Conservation (phyloP, 495 filamentous ascomycete species). For the Lentithecium fluviatile region DNA sequence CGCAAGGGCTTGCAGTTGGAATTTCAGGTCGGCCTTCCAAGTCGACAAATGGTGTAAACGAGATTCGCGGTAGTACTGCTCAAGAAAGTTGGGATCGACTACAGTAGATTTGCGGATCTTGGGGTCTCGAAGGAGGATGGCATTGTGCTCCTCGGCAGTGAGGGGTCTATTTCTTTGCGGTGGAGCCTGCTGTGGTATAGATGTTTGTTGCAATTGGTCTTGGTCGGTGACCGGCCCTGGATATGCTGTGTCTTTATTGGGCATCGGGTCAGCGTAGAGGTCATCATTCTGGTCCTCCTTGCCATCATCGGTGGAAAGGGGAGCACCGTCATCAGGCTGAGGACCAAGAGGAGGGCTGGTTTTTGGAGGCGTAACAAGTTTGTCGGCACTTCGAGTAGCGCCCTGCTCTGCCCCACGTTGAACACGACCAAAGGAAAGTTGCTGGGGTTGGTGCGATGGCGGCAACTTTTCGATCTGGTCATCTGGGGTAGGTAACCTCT, state of each 20-base stretch:
- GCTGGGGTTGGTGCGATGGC: slow-evolving; percentile 29
- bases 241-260: neutral
- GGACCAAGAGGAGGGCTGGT: slow-evolving; percentile 22
- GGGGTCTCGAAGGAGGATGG: slow-evolving; percentile 74
- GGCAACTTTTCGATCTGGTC: slow-evolving; percentile 30
- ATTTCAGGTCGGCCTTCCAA: slow-evolving; percentile 92
- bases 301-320: neutral
- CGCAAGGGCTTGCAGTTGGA: slow-evolving; percentile 74
- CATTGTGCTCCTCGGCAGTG: slow-evolving; percentile 91
- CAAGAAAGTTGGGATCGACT: slow-evolving; percentile 85
- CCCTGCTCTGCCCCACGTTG: neutral
- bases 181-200: no score
- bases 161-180: slow-evolving; percentile 38
- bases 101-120: slow-evolving; percentile 79
- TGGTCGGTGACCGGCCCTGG: neutral
- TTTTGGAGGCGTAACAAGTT: slow-evolving; percentile 31
- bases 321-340: neutral
- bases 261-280: slow-evolving; percentile 21
- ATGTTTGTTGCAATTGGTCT: neutral
- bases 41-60: slow-evolving; percentile 90
- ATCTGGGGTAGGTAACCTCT: slow-evolving; percentile 28
- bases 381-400: neutral
- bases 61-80: slow-evolving; percentile 91
- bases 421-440: neutral
- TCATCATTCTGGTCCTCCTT: slow-evolving; percentile 13